phyloP scores from a whole-genome alignment of 1,284 basidiomycete genomes.

The Marasmius sp. region DNA sequence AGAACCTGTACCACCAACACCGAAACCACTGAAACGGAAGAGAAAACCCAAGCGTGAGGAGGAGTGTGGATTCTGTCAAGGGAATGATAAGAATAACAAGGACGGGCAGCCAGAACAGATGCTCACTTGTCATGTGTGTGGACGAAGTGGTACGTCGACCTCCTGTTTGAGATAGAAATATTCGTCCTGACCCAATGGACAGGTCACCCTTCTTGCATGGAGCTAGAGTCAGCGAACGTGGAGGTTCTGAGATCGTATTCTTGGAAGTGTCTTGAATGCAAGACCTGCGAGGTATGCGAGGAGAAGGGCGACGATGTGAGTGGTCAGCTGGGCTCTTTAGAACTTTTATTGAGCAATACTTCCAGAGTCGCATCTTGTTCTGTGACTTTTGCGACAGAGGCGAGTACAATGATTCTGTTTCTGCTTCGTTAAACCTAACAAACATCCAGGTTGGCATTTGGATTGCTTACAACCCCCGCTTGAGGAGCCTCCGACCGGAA shows the following conservation, averaged over 20 bases:
- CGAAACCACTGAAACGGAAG: slow-evolving; percentile 52
- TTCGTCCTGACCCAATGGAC: slow-evolving; percentile 3
- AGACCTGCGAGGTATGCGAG: slow-evolving; percentile 87
- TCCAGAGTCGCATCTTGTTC: slow-evolving; percentile 81
- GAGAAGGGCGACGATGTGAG: slow-evolving; percentile 90
- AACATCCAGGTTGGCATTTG: slow-evolving; percentile 80
- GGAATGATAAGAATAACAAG: slow-evolving; percentile 58
- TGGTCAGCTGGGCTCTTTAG: slow-evolving; percentile 18
- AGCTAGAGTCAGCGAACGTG: slow-evolving; percentile 46
- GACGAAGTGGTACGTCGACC: slow-evolving; percentile 40
- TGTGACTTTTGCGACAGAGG: slow-evolving; percentile 96
- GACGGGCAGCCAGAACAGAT: slow-evolving; percentile 57
- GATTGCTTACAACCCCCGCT: slow-evolving; percentile 82
- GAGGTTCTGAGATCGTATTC: slow-evolving; percentile 66
- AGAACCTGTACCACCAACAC: slow-evolving; percentile 27
- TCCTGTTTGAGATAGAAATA: slow-evolving; percentile 8
- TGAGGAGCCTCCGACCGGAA: slow-evolving; percentile 68
- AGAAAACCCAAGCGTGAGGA: slow-evolving; percentile 52
- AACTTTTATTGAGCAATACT: slow-evolving; percentile 4
- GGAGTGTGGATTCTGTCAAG: slow-evolving; percentile 69
- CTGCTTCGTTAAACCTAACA: slow-evolving; percentile 9
- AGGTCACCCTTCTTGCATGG: slow-evolving; percentile 83
- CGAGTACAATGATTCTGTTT: slow-evolving; percentile 24
- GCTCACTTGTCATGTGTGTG: slow-evolving; percentile 71
- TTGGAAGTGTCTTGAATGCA: slow-evolving; percentile 94